Base-by-base conservation (phyloP, 2,329 filamentous ascomycete genomes). In the Aureobasidium melanogenum region DNA sequence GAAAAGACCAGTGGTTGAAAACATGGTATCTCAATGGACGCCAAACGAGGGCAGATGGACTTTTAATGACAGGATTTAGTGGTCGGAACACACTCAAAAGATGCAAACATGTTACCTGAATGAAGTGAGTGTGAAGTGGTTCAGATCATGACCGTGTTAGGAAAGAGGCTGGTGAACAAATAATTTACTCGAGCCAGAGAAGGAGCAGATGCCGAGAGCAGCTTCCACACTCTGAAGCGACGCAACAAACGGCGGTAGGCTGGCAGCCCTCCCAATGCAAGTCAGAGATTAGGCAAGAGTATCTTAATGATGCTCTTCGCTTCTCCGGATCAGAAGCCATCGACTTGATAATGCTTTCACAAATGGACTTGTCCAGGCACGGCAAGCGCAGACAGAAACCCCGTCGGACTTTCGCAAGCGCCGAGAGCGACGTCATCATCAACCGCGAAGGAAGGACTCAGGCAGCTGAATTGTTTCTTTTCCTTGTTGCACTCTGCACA, bases 1-100 rank as follows among this genome's bases (percentile, higher is more conserved):
- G 72, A 84, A 83, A 8, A 82, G 70, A n/a, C 79, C 81, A 14
- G 79, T 75, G n/a, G 80, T 74, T 28, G 78, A 70, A 69, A 84
- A 84, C 81, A 84, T 84, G 43, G 60, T 73, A 62, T 22, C 51
- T 60, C 30, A 36, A 38, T 24, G 14, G 28, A 17, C 19, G 43
- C 34, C 14, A 22, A 34, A 43, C 22, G 43, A 38, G n/a, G 46
- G 26, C 38, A 28, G 32, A n/a, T 43, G 5, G 57, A 32, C 52
- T 55, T 55, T 24, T 14, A 8, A 24, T 6, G 34, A 3, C 48
- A 38, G n/a, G 7, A 17, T 56, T 56, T 44, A 56, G 52, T 56
- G 52, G 5, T n/a, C 5, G 34, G 12, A 22, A 43, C 24, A 58
- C 28, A n/a, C 9, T 58, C 12, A 15, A 48, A 24, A 22, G 34